These are phyloP conservation scores for Amylostereum areolatum DNA, from an alignment of 1,284 basidiomycete species.

Conservation along the genomic window DNA sequence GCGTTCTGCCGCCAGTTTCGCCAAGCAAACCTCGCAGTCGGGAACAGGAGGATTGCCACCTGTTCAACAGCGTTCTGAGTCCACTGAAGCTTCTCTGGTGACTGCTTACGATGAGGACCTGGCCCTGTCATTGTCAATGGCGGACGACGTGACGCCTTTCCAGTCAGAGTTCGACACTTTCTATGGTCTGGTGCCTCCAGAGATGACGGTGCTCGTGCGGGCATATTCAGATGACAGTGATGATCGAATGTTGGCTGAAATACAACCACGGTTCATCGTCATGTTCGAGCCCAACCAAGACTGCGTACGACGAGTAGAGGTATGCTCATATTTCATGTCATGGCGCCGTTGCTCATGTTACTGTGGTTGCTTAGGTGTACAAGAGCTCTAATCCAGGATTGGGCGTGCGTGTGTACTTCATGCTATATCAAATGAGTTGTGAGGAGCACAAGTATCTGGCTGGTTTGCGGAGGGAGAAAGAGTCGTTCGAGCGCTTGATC, in stretches of 20 bases:
- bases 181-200: slow-evolving; percentile 79
- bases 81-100: background rate
- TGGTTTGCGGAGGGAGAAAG: slow-evolving; percentile 86
- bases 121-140: slow-evolving; percentile 13
- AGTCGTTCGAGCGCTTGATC: slow-evolving; percentile 91
- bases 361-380: slow-evolving; percentile 56
- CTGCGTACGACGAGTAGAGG: slow-evolving; percentile 91
- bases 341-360: background rate
- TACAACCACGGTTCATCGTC: slow-evolving; percentile 87
- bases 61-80: background rate
- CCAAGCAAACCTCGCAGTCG: background rate
- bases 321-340: slow-evolving; percentile 22
- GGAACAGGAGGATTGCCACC: background rate
- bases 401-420: slow-evolving; percentile 90
- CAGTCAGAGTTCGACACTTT: slow-evolving; percentile 64
- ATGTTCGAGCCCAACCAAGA: slow-evolving; percentile 95
- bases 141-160: slow-evolving; percentile 12
- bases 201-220: slow-evolving; percentile 82
- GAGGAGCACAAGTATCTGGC: slow-evolving; percentile 96
- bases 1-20: background rate
- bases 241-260: slow-evolving; percentile 82
- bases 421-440: slow-evolving; percentile 88
- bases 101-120: slow-evolving; percentile 22
- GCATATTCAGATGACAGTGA: slow-evolving; percentile 92
- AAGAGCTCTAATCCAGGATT: slow-evolving; percentile 76